Conservation (phyloP, 2,329 filamentous ascomycete species). For the Hypoxylon sp. region DNA sequence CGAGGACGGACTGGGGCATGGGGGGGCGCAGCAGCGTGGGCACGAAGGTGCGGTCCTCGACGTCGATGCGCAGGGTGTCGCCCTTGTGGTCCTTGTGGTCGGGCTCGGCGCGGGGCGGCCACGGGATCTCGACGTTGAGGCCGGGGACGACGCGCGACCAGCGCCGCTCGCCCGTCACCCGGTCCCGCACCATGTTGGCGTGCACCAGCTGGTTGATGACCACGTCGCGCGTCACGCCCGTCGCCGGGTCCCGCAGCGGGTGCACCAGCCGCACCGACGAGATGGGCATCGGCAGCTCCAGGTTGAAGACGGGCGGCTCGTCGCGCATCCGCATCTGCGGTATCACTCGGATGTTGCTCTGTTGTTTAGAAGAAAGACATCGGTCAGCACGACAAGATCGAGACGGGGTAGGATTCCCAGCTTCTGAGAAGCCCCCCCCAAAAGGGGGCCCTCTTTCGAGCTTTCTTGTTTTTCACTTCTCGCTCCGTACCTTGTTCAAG, state of each 20-base stretch:
- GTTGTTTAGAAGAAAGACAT: constrained; percentile 9
- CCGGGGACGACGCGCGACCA: constrained; percentile 72
- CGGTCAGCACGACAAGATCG: neutral
- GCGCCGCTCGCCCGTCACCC: constrained; percentile 54
- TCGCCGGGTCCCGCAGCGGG: constrained; percentile 71
- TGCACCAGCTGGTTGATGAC: constrained; percentile 76
- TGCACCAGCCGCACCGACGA: constrained; percentile 82
- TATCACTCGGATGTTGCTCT: constrained; percentile 51
- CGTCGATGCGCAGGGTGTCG: constrained; percentile 80
- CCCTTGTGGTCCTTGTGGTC: constrained; percentile 61
- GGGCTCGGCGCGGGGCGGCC: constrained; percentile 67
- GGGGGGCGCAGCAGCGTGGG: constrained; percentile 81
- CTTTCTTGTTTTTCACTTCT: neutral
- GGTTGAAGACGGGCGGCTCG: constrained; percentile 54
- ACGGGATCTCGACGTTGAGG: constrained; percentile 76
- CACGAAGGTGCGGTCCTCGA: constrained; percentile 77
- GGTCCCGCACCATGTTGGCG: constrained; percentile 58
- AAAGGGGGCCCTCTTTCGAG: too few relatives aligned
- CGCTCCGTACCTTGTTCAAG: constrained; percentile 68
- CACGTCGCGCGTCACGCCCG: constrained; percentile 73
- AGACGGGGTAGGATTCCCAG: too few relatives aligned
- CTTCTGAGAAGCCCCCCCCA: too few relatives aligned
- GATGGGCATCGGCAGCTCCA: constrained; percentile 69
- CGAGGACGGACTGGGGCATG: constrained; percentile 78
- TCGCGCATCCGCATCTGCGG: constrained; percentile 49